A percentile compares a stretch with the other conserved stretches of the same genome.
Conservation (phyloP, 1,284 basidiomycete genomes). For the Fistulinella cinereoalba region DNA sequence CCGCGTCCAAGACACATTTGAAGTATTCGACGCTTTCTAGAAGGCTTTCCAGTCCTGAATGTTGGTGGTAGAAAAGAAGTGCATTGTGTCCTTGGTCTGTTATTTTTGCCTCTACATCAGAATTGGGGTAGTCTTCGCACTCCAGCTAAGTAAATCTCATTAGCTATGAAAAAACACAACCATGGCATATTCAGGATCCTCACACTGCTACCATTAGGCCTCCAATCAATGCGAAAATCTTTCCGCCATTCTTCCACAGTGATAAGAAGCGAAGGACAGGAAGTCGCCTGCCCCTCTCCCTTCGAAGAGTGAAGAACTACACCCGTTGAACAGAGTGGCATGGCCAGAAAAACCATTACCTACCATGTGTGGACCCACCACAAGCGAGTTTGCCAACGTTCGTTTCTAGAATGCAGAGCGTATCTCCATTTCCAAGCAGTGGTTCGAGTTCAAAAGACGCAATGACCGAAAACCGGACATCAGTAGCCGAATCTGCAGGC, state of each 20-base stretch:
- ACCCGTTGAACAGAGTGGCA: not conserved
- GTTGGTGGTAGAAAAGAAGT: not conserved
- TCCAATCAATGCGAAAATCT: not conserved
- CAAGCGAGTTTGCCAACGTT: not conserved
- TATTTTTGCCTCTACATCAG: not conserved
- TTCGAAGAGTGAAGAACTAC: not conserved
- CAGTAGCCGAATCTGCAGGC: not conserved
- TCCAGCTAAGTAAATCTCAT: not conserved
- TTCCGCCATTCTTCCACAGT: not conserved
- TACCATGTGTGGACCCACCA: not conserved
- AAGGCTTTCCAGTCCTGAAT: not conserved
- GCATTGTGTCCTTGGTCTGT: not conserved
- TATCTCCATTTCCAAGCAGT: not conserved
- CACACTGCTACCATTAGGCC: not conserved
- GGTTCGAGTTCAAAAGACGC: not conserved
- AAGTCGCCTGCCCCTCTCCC: not conserved
- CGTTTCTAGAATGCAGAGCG: not conserved
- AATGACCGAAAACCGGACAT: not conserved
- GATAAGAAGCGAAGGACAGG: not conserved
- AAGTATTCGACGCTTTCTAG: not conserved
- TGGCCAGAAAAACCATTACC: not conserved
- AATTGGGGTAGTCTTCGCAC: not conserved
- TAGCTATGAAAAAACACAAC: not conserved
- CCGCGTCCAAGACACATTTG: not conserved
- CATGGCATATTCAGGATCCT: not conserved